These are phyloP conservation scores for Helicostylum pulchrum DNA, from an alignment of 192 early-diverging fungal species.

Conservation along the genomic window DNA sequence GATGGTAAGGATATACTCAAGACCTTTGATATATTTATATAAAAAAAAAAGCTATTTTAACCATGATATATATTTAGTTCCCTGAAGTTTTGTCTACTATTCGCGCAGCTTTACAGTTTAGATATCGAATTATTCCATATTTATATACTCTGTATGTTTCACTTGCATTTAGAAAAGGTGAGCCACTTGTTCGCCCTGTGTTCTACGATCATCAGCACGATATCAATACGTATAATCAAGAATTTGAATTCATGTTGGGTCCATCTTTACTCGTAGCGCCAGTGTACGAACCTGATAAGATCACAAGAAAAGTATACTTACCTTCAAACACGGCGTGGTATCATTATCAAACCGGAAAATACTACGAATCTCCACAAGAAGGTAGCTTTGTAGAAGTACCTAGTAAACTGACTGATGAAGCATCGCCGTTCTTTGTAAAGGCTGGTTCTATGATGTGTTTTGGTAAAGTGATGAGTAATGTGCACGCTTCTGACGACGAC, in stretches of 20 bases:
- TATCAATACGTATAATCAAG: constrained; percentile 22
- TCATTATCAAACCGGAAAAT: constrained; percentile 42
- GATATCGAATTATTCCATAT: constrained; percentile 57
- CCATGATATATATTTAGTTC: constrained; percentile 15
- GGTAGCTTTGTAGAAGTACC: constrained; percentile 31
- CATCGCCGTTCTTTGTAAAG: constrained; percentile 40
- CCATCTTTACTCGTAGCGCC: constrained; percentile 46
- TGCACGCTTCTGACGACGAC: constrained; percentile 37
- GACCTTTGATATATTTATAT: background rate
- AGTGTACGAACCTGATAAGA: constrained; percentile 37
- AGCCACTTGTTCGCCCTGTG: constrained; percentile 51
- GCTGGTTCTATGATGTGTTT: constrained; percentile 42
- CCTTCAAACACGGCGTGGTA: constrained; percentile 42
- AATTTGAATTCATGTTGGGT: constrained; percentile 59
- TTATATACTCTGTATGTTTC: constrained; percentile 48
- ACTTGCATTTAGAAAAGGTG: constrained; percentile 20
- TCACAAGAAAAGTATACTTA: constrained; percentile 32
- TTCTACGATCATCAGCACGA: constrained; percentile 55
- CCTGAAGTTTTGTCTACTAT: constrained; percentile 45
- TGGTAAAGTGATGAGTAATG: constrained; percentile 38
- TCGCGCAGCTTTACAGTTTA: constrained; percentile 44
- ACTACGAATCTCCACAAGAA: constrained; percentile 36
- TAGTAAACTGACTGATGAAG: constrained; percentile 39
- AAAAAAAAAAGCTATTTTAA: background rate
- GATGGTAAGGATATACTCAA: constrained; percentile 42